Evolutionary conservation across 2,329 filamentous ascomycete genomes (phyloP), one percentile per base, ranked within the genome.

Genomic region (Emmonsiellopsis sp.): DNA sequence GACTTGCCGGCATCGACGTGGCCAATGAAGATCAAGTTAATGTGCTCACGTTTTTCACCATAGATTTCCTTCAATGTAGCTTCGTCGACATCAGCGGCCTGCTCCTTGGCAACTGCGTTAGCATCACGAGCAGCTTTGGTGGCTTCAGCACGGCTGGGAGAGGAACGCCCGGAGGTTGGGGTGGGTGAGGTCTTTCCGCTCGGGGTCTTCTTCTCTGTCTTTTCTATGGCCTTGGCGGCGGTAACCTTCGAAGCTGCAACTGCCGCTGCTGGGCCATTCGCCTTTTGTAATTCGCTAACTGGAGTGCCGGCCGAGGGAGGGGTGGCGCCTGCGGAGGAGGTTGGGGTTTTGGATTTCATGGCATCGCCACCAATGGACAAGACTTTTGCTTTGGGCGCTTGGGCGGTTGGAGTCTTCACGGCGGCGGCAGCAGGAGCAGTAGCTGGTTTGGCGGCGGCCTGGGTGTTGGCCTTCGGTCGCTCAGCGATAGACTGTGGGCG

Each of bases 1-100:
- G 90, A 96, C 76, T 98, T 98, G 63, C 93, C 93, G 51, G 93
- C 93, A 76, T 98, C 93, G 64, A 98, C 94, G 79, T 98, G 93
- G 50, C 93, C 92, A 66, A 97, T 87, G 74, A 97, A 96, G 60
- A 97, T 95, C 62, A 98, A 86, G 73, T 98, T 98, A 65, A 98
- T 79, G 63, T 86, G 83, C 67, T 86, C 76, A 58, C 73, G 73
- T 58, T 66, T 90, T 72, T 97, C 96, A 68, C 93, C 93, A 70
- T 77, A 98, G 57, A 98, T 93, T 70, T 97, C 92, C 70, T 90
- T 89, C 56, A 98, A 76, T 0, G 89, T 92, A 30, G 90, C 77
- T 69, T 96, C 77, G 68, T 97, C 83, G 73, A 89, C 85, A 67
- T 88, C 85, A 20, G 85, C 85, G 2, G 81, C 78, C 68, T 95